Conservation (phyloP, 768 basidiomycete genomes). For the Pleurotus citrinopileatus region DNA sequence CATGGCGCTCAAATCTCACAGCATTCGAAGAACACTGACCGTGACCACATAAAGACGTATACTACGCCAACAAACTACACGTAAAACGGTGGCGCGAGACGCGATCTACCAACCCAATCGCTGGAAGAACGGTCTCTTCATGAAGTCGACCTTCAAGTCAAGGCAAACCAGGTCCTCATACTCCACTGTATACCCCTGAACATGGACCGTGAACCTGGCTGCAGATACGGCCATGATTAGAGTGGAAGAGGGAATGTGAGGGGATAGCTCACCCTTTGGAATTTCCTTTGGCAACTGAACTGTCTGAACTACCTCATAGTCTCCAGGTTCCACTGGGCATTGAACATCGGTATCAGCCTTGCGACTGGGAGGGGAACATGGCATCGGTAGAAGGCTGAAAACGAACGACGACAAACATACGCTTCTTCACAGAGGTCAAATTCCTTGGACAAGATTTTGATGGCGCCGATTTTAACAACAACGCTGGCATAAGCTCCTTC, state of each 20-base stretch:
- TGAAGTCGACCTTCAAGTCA: constrained; percentile 76
- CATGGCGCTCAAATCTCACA: too few relatives aligned
- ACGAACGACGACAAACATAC: constrained; percentile 59
- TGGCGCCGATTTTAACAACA: constrained; percentile 86
- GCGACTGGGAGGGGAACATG: constrained; percentile 41
- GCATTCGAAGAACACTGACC: too few relatives aligned
- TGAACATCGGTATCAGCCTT: constrained; percentile 73
- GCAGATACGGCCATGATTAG: constrained; percentile 11
- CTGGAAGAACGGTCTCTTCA: constrained; percentile 39
- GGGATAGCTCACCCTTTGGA: constrained; percentile 57
- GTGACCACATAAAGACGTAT: too few relatives aligned
- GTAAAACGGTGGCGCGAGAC: background rate
- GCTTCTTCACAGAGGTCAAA: constrained; percentile 95
- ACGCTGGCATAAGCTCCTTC: constrained; percentile 92
- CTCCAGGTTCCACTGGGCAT: constrained; percentile 79
- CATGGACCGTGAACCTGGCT: constrained; percentile 84
- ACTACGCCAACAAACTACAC: too few relatives aligned
- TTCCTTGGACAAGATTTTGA: constrained; percentile 79
- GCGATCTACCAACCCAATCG: constrained; percentile 24
- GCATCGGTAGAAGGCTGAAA: background rate
- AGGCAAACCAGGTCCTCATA: constrained; percentile 82
- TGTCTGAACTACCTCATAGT: constrained; percentile 74
- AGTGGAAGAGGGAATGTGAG: background rate
- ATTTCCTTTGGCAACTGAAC: constrained; percentile 91
- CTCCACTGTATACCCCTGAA: constrained; percentile 65